Conservation (phyloP, 2,329 filamentous ascomycete genomes). For the Colletotrichum shisoi region DNA sequence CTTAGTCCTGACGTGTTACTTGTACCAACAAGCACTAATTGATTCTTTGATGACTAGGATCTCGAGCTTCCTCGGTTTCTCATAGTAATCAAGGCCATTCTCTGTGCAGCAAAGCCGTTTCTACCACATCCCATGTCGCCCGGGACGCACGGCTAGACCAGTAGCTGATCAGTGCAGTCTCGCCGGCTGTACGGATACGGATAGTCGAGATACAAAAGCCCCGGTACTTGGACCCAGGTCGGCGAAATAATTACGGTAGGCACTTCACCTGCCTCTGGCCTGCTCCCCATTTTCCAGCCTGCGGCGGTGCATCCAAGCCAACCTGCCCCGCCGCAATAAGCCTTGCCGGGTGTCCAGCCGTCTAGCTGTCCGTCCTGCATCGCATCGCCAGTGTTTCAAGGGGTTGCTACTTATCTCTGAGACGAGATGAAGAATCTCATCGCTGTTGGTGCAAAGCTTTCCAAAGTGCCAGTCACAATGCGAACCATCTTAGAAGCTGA, state of each 20-base stretch:
- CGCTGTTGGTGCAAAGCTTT: not conserved
- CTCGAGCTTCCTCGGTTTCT: not conserved
- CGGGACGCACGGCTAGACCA: not conserved
- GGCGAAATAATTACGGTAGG: not conserved
- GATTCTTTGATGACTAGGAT: not conserved
- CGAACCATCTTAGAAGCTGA: not conserved
- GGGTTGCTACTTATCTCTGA: not conserved
- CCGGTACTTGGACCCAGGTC: not conserved
- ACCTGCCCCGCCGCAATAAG: constrained; percentile 27
- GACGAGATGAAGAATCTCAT: not conserved
- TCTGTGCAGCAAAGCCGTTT: not conserved
- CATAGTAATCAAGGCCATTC: not conserved
- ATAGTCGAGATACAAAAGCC: not conserved
- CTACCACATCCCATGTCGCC: not conserved
- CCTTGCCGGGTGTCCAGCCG: constrained; percentile 6
- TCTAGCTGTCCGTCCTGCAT: not conserved
- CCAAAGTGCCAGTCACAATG: not conserved
- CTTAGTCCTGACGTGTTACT: constrained; percentile 31
- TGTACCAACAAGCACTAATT: not conserved
- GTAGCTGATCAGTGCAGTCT: not conserved
- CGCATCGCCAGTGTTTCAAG: not conserved
- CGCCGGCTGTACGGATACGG: not conserved
- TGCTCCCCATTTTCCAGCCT: constrained; percentile 19
- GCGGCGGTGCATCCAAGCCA: not conserved
- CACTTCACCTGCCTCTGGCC: not conserved